Conservation (phyloP, 495 filamentous ascomycete species). For the Bombardia bombarda region DNA sequence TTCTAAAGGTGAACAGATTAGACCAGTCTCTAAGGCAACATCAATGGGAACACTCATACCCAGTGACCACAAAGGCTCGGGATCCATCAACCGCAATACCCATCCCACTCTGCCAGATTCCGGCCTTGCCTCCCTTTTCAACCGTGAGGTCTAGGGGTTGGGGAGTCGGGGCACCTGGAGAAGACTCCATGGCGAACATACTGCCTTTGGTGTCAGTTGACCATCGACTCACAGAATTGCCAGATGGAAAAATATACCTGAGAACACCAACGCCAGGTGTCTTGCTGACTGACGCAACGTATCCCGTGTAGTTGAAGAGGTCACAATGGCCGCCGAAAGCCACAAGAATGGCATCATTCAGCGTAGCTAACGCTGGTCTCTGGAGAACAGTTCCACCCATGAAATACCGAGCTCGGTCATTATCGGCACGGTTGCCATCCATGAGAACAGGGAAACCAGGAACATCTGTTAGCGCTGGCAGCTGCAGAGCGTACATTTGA, state of each 20-base stretch:
- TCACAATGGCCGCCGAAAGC: conserved; percentile 42
- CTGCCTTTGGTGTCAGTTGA: conserved; percentile 7
- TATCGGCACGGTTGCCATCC: conserved; percentile 32
- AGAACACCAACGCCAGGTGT: conserved; percentile 19
- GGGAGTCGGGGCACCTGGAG: conserved; percentile 19
- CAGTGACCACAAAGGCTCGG: conserved; percentile 34
- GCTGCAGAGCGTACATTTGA: conserved; percentile 29
- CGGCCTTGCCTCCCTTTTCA: conserved; percentile 28
- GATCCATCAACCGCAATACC: conserved; percentile 29
- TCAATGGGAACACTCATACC: conserved; percentile 5
- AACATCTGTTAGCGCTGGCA: conserved; percentile 25
- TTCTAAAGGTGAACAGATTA: conserved; percentile 8
- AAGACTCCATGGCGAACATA: conserved; percentile 27
- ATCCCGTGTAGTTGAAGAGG: conserved; percentile 39
- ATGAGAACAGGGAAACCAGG: conserved; percentile 30
- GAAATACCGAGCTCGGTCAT: conserved; percentile 32
- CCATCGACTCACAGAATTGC: neutral
- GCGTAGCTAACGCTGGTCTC: conserved; percentile 25
- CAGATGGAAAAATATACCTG: conserved; percentile 1
- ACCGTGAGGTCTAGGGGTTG: conserved; percentile 13
- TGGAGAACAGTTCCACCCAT: conserved; percentile 36
- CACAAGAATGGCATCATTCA: conserved; percentile 24
- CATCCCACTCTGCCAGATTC: conserved; percentile 39
- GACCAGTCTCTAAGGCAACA: neutral
- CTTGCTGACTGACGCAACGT: conserved; percentile 27